These are phyloP conservation scores for Phytophthora pisi DNA, from an alignment of 352 stramenopile genomes.

Conservation along the genomic window DNA sequence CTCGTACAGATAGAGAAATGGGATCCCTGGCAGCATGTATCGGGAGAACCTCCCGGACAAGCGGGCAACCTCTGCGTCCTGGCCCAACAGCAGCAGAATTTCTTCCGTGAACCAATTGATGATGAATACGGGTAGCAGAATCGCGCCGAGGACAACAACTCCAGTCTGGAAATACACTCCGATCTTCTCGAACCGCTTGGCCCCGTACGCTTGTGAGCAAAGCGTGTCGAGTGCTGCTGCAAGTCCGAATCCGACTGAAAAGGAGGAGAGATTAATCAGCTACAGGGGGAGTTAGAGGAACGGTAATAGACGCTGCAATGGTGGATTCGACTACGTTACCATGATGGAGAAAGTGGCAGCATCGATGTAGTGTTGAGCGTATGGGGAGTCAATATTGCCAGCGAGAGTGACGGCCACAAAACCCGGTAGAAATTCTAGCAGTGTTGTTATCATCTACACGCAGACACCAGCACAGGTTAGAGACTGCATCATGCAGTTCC, in stretches of 20 bases:
- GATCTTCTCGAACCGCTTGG: constrained; percentile 62
- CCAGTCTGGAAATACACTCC: constrained; percentile 78
- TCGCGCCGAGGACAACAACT: constrained; percentile 48
- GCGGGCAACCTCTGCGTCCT: constrained; percentile 51
- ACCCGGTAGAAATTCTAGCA: constrained; percentile 45
- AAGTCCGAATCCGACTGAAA: constrained; percentile 62
- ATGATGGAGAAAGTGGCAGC: constrained; percentile 57
- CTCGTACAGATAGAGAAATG: constrained; percentile 81
- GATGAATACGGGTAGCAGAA: constrained; percentile 48
- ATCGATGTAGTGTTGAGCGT: constrained; percentile 62
- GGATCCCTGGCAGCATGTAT: constrained; percentile 58
- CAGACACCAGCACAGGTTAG: not conserved
- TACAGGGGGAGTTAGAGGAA: constrained; percentile 9
- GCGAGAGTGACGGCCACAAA: constrained; percentile 58
- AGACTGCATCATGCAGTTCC: not conserved
- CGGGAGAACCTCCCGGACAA: constrained; percentile 60
- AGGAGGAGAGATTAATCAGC: constrained; percentile 67
- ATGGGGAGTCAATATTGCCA: constrained; percentile 58
- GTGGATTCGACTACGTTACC: constrained; percentile 21
- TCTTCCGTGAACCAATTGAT: constrained; percentile 59
- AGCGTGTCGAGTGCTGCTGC: constrained; percentile 80
- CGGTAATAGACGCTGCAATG: not conserved
- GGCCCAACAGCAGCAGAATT: constrained; percentile 44
- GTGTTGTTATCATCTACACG: constrained; percentile 38
- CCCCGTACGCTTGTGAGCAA: constrained; percentile 70